These are phyloP conservation scores for Clohesyomyces aquaticus DNA, from an alignment of 495 filamentous ascomycete species.

Conservation along the genomic window DNA sequence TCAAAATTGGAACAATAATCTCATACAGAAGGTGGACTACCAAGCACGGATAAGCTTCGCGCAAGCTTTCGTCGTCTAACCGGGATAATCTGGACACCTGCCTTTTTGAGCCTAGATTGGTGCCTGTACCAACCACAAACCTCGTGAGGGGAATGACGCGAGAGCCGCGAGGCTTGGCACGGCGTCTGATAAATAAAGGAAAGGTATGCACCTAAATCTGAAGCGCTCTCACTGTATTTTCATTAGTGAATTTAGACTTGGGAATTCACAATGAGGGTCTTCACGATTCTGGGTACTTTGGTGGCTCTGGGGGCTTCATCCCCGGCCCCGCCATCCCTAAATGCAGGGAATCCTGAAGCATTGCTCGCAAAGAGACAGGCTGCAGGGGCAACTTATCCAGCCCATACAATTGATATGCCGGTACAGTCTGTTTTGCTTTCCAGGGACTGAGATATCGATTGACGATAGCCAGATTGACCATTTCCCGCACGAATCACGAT, in stretches of 20 bases:
- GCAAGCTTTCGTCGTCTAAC: slow-evolving; percentile 13
- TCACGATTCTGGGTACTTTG: background rate
- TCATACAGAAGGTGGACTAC: background rate
- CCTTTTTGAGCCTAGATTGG: slow-evolving; percentile 1
- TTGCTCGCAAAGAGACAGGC: slow-evolving; percentile 11
- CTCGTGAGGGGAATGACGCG: slow-evolving; percentile 6
- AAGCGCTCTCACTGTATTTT: background rate
- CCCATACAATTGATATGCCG: slow-evolving; percentile 30
- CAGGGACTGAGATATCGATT: background rate
- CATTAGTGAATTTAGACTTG: background rate
- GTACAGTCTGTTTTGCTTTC: background rate
- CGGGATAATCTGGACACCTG: background rate
- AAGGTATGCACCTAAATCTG: background rate
- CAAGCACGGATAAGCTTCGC: slow-evolving; percentile 6
- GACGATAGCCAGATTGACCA: slow-evolving; percentile 59
- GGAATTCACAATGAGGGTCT: slow-evolving; percentile 5
- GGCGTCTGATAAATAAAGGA: background rate
- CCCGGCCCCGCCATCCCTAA: background rate
- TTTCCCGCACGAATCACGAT: slow-evolving; percentile 69
- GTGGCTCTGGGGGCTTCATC: slow-evolving; percentile 1
- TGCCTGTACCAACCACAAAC: background rate
- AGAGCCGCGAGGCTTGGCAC: background rate
- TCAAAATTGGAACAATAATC: background rate
- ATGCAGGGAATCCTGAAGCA: background rate
- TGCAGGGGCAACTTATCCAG: slow-evolving; percentile 12